A percentile compares a stretch with the other conserved stretches of the same genome.
phyloP scores from a whole-genome alignment of 192 early-diverging fungal species.

The Coemansia sp. region DNA sequence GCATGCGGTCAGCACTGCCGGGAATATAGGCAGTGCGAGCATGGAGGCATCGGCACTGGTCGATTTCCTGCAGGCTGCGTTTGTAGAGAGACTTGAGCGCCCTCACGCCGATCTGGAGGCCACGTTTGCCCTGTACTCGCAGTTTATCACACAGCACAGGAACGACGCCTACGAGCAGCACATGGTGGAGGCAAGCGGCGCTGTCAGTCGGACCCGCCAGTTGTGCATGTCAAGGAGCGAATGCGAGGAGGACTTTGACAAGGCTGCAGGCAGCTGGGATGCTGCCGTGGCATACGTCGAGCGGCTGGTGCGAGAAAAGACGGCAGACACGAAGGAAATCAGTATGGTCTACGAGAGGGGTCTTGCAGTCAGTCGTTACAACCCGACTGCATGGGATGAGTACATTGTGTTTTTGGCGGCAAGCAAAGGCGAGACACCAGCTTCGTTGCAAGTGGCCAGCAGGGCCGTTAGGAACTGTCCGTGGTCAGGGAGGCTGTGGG shows the following conservation, averaged over 20 bases:
- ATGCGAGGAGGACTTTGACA: constrained; percentile 15
- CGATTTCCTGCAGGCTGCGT: constrained; percentile 18
- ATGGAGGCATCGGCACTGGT: not conserved
- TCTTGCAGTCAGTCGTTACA: constrained; percentile 16
- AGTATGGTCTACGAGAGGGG: constrained; percentile 35
- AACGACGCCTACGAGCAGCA: constrained; percentile 32
- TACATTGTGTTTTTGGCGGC: constrained; percentile 19
- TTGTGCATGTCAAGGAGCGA: constrained; percentile 15
- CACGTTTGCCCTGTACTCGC: constrained; percentile 42
- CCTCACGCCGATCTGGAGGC: constrained; percentile 34
- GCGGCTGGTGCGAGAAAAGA: constrained; percentile 7
- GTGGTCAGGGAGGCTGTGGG: constrained; percentile 48
- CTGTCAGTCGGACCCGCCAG: constrained; percentile 19
- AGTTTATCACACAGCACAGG: constrained; percentile 27
- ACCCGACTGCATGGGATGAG: constrained; percentile 26
- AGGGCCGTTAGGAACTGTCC: constrained; percentile 32
- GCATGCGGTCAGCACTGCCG: not conserved
- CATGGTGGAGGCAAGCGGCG: constrained; percentile 31
- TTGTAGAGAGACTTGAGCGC: constrained; percentile 24
- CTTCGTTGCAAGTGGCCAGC: constrained; percentile 4
- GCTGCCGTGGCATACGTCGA: constrained; percentile 19
- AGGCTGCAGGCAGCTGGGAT: constrained; percentile 21
- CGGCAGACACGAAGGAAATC: constrained; percentile 7
- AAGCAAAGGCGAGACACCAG: not conserved
- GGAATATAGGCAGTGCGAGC: not conserved